phyloP scores from a whole-genome alignment of 208 protist species.

The Acanthamoeba healyi region DNA sequence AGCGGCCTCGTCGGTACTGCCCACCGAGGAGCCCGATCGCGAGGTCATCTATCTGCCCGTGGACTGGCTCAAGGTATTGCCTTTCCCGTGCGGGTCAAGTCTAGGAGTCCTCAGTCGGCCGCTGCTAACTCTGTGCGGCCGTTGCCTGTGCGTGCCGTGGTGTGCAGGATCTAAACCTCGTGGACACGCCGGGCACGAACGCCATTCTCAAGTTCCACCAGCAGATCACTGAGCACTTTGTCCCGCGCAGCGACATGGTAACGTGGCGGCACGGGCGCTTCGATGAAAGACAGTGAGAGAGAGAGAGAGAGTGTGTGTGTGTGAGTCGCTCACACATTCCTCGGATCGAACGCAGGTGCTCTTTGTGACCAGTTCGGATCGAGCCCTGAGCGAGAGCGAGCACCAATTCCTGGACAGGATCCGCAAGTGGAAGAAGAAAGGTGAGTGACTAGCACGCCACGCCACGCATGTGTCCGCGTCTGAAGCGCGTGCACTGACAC shows the following conservation, averaged over 20 bases:
- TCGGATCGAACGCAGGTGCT: neutral
- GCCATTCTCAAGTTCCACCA: constrained; percentile 79
- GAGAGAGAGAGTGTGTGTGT: neutral
- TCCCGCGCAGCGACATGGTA: constrained; percentile 79
- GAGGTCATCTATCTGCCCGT: constrained; percentile 79
- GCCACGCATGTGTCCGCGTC: too few species aligned
- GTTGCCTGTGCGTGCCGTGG: too few species aligned
- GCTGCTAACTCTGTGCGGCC: too few species aligned
- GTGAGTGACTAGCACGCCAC: neutral
- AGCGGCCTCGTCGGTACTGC: neutral
- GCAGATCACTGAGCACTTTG: constrained; percentile 83
- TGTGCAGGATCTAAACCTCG: constrained; percentile 62
- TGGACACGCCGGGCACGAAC: constrained; percentile 81
- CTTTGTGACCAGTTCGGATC: constrained; percentile 78
- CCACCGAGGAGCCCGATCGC: constrained; percentile 60
- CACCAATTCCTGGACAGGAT: constrained; percentile 75
- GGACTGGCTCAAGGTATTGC: constrained; percentile 75
- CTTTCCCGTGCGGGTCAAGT: neutral
- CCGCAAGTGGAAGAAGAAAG: constrained; percentile 75
- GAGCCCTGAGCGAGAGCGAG: constrained; percentile 80
- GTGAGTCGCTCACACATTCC: too few species aligned
- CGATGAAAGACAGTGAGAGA: neutral
- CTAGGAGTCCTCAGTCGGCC: neutral
- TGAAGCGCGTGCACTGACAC: too few species aligned
- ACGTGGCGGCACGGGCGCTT: neutral